These are phyloP conservation scores for Leishmania tropica DNA, from an alignment of 208 protist genomes.

Conservation along the genomic window DNA sequence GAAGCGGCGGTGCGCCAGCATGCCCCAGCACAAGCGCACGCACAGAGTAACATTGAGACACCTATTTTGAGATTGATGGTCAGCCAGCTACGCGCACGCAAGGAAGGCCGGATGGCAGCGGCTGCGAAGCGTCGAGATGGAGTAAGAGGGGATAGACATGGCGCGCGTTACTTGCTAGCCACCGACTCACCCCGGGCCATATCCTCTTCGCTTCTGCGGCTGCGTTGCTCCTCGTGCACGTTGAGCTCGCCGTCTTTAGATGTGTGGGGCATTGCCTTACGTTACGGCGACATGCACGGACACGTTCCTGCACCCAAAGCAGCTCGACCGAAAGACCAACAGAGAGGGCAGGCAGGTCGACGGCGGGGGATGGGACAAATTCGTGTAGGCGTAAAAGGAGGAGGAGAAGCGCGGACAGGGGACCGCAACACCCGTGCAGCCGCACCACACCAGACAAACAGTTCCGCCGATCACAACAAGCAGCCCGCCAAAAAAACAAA, in stretches of 20 bases:
- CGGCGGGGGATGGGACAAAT: neutral
- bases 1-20: neutral
- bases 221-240: neutral
- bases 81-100: neutral
- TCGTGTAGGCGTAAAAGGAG: neutral
- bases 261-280: neutral
- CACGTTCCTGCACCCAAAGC: neutral
- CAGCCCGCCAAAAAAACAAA: neutral
- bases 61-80: neutral
- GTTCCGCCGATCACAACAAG: neutral
- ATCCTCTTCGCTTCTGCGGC: neutral
- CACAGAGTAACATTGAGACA: neutral
- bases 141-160: neutral
- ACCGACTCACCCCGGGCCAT: neutral
- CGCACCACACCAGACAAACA: neutral
- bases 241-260: neutral
- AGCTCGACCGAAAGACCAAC: neutral
- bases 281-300: neutral
- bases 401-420: neutral
- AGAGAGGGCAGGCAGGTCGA: neutral
- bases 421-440: neutral
- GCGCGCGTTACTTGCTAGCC: neutral
- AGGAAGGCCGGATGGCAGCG: neutral
- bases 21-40: neutral
- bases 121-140: neutral